These are phyloP conservation scores for Capsicum pubescens DNA, from an alignment of 257 asterid genomes.

Conservation along the genomic window DNA sequence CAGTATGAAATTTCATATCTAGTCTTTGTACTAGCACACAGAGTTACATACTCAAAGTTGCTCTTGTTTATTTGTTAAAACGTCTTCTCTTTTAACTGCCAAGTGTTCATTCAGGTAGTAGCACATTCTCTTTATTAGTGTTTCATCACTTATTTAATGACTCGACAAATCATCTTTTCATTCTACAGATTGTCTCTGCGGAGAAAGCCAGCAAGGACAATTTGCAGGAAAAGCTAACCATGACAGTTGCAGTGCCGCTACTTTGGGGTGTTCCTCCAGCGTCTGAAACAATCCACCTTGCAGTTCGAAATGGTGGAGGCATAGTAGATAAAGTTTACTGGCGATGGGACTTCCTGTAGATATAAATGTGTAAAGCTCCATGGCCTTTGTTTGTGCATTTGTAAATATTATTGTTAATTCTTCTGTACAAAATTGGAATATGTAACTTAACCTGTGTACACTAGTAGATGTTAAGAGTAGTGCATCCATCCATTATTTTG, in stretches of 20 bases:
- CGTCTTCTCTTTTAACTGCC: neutral
- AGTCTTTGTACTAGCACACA: neutral
- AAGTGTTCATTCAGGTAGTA: neutral
- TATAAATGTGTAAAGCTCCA: slow-evolving; percentile 31
- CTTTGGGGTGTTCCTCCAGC: slow-evolving; percentile 99
- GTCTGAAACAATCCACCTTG: slow-evolving; percentile 91
- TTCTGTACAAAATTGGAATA: slow-evolving; percentile 42
- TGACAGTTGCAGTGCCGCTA: slow-evolving; percentile 95
- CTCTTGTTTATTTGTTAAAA: neutral
- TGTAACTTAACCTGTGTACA: neutral
- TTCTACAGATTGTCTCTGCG: slow-evolving; percentile 75
- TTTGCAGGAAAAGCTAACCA: slow-evolving; percentile 83
- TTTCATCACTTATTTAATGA: neutral
- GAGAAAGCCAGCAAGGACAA: slow-evolving; percentile 81
- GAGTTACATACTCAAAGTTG: neutral
- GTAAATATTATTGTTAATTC: slow-evolving; percentile 48
- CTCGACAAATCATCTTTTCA: neutral
- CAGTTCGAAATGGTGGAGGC: slow-evolving; percentile 71
- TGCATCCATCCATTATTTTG: neutral
- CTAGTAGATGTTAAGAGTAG: neutral
- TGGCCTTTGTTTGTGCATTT: slow-evolving; percentile 53
- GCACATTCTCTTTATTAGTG: neutral
- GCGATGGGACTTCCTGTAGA: slow-evolving; percentile 96
- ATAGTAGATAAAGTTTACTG: slow-evolving; percentile 93
- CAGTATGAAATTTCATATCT: neutral